These are phyloP conservation scores for Hippophae gyantsensis DNA, from an alignment of 306 rosid genomes.

Conservation along the genomic window DNA sequence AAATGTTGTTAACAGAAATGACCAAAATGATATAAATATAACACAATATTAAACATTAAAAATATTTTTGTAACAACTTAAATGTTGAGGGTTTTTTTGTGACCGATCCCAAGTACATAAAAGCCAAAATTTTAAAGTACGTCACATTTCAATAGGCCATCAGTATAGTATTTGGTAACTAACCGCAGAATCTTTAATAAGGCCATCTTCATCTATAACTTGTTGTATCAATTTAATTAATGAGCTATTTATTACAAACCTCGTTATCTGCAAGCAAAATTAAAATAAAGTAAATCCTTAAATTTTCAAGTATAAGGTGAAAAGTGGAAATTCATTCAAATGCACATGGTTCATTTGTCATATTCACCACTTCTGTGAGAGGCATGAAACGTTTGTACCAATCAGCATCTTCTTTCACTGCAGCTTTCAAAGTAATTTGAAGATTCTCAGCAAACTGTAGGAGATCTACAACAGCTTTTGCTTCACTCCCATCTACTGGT, in stretches of 20 bases:
- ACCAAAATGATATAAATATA: too few relatives aligned
- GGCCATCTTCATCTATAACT: constrained; percentile 76
- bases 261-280: constrained; percentile 57
- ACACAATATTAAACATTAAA: too few relatives aligned
- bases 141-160: constrained; percentile 1
- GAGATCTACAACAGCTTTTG: constrained; percentile 51
- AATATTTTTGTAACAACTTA: too few relatives aligned
- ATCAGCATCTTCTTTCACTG: constrained; percentile 61
- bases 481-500: constrained; percentile 51
- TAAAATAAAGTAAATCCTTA: constrained; percentile 2
- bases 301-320: constrained; percentile 15
- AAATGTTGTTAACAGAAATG: too few relatives aligned
- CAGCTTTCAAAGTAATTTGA: constrained; percentile 55
- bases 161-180: constrained; percentile 27
- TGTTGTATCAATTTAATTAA: constrained; percentile 58
- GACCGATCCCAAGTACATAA: too few relatives aligned
- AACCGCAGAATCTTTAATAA: constrained; percentile 89
- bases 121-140: too few relatives aligned
- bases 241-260: constrained; percentile 52
- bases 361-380: constrained; percentile 68
- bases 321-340: constrained; percentile 8
- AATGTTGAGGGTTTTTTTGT: too few relatives aligned
- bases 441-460: constrained; percentile 56
- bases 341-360: constrained; percentile 1
- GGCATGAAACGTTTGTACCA: constrained; percentile 82